Base-by-base conservation (phyloP, 345 rosid species). In the Acer campestre region DNA sequence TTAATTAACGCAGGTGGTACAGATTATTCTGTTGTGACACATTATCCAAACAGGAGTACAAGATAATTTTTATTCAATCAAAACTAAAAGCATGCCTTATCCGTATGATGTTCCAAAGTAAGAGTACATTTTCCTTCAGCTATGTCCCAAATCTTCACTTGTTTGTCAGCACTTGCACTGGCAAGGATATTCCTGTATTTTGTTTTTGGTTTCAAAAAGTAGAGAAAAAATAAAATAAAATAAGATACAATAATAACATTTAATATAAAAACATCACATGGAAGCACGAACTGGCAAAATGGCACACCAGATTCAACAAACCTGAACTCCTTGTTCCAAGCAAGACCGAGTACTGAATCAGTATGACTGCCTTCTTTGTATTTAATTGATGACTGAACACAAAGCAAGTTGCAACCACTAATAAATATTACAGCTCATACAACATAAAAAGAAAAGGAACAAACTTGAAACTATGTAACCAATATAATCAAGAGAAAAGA, bases 321-420 rank as follows among this genome's bases (percentile, higher is more conserved):
- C 97, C 98, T 89, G 87, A 80, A 88, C 77, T 91, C 97, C 84
- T 90, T 96, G 88, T 94, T 96, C 99, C 99, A 96, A 80, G 98
- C 97, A 78, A 96, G 98, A 86, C 95, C 92, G 81, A 96, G 97
- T 63, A 96, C 94, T 46, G 97, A 84, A 84, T 86, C 95, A 14
- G 91, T 96, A 80, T 96, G 98, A 80, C 98, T 94, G 55, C 91
- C 98, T 75, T 94, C 93, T 87, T 87, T 89, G 86, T 88, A 96
- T 83, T 78, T 88, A 78, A 77, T 80, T 23, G 86, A 75, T 53
- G 79, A 83, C 94, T 86, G 73, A 49, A 77, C 18, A 38, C 63
- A 80, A 20, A 46, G 76, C 67, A 78, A 29, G 48, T 38, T 23
- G 73, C 61, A 25, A 74, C 20, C 51, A 73, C 61, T 73, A 3